Evolutionary conservation across 805 yeast genomes (phyloP).

Genomic region (Yarrowia yakushimensis): DNA sequence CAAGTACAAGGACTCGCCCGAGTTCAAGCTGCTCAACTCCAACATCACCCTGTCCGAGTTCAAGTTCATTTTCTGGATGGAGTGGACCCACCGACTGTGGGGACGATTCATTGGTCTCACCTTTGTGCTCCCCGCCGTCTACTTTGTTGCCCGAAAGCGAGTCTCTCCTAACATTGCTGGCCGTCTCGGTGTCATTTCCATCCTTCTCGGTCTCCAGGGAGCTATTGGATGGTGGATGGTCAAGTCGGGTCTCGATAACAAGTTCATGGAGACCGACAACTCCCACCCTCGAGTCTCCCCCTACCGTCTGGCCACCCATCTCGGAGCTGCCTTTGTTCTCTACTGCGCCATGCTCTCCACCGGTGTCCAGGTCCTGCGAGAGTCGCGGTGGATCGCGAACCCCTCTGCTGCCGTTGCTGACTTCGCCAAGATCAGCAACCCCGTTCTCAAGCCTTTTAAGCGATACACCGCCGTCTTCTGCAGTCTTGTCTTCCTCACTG

Average conservation of each 20-base stretch:
- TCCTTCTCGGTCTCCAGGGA: slow-evolving; percentile 86
- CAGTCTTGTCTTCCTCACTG: slow-evolving; percentile 75
- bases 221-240: slow-evolving; percentile 99
- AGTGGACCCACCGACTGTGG: slow-evolving; percentile 92
- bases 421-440: slow-evolving; percentile 58
- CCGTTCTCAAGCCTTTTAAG: slow-evolving; percentile 57
- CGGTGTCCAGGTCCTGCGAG: slow-evolving; percentile 78
- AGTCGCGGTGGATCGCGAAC: slow-evolving; percentile 61
- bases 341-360: slow-evolving; percentile 89
- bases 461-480: slow-evolving; percentile 54
- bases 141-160: slow-evolving; percentile 64
- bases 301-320: slow-evolving; percentile 87
- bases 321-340: slow-evolving; percentile 86
- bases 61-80: slow-evolving; percentile 93
- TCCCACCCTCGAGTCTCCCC: slow-evolving; percentile 98
- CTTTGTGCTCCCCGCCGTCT: slow-evolving; percentile 79
- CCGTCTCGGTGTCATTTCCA: slow-evolving; percentile 68
- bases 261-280: slow-evolving; percentile 69
- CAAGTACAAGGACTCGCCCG: slow-evolving; percentile 84
- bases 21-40: slow-evolving; percentile 82
- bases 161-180: slow-evolving; percentile 65
- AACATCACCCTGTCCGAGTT: slow-evolving; percentile 88
- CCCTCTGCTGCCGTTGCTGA: slow-evolving; percentile 56
- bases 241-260: slow-evolving; percentile 83
- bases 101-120: slow-evolving; percentile 88